Base-by-base conservation (phyloP, 2,329 filamentous ascomycete species). In the Aspergillus transmontanensis region DNA sequence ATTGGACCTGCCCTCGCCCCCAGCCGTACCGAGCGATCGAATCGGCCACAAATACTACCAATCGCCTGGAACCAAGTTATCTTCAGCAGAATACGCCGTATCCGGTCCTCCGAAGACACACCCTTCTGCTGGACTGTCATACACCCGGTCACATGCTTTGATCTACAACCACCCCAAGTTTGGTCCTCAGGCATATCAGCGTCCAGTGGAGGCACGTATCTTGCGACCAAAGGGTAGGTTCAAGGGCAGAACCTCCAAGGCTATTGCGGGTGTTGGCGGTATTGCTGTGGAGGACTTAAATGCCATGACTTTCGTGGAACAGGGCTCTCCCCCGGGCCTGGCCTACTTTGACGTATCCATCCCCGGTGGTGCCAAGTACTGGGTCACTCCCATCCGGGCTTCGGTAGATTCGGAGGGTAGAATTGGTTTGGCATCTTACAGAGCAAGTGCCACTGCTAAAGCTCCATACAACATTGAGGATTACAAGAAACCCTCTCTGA, bases 71-170 rank as follows among this genome's bases (percentile, higher is more conserved):
- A 76, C 71, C 54, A 76, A 75, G 54, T 65, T 77, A 54, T 74
- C 73, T 30, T 75, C 81, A 9, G 63, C 76, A 11, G 78, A 80
- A 61, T 85, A 84, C 68, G 78, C 77, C 39, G 70, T 74, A 36
- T 73, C 73, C 32, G 84, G 84, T 3, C 85, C 85, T 23, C 85
- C 86, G 1, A 84, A 83, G 62, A 90, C 88, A 9, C 88, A 90
- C 74, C 88, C 88, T 3, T 88, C 86, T 4, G 88, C 86, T 5
- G 88, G 88, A 66, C 79, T 90, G 6, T 84, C 85, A 16, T 90
- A 90, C 72, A 77, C 85, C 3, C 83, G 86, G 56, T 85, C 84
- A 14, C 80, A 82, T 60, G 79, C 84, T 26, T 79, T 84, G 69
- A 76, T 87, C 51, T 78, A 82, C 68, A 90, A 89, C 70, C 86